A percentile compares a stretch with the other conserved stretches of the same genome.
Conservation (phyloP, 257 asterid genomes). For the Mitragyna speciosa region DNA sequence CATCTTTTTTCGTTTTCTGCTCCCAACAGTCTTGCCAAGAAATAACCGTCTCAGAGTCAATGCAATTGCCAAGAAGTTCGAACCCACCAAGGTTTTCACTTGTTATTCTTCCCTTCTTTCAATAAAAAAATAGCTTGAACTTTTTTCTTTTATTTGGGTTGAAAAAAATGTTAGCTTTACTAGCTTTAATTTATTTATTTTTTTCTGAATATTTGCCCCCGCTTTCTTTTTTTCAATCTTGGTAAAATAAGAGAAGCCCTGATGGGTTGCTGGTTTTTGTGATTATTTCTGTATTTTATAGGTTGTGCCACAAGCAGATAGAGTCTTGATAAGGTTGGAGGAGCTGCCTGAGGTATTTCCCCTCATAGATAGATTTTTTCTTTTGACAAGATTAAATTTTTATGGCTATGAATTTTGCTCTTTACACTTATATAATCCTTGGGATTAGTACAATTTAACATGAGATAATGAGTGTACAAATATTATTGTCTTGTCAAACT, state of each 20-base stretch:
- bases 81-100: constrained; percentile 66
- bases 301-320: constrained; percentile 94
- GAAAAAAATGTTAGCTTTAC: no score
- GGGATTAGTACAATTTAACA: neutral
- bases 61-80: constrained; percentile 64
- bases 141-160: no score
- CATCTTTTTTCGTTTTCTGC: constrained; percentile 1
- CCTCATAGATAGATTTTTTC: neutral
- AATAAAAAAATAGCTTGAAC: no score
- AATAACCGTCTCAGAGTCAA: constrained; percentile 46
- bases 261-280: constrained; percentile 16
- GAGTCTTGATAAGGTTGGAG: constrained; percentile 81
- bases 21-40: constrained; percentile 39
- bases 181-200: neutral
- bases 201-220: neutral
- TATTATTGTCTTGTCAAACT: no score
- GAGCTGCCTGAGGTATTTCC: constrained; percentile 60
- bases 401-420: neutral
- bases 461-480: no score
- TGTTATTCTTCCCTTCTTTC: neutral
- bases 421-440: neutral
- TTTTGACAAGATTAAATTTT: neutral
- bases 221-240: neutral
- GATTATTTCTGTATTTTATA: constrained; percentile 7
- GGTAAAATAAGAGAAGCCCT: neutral